Evolutionary conservation across 2,329 filamentous ascomycete species (phyloP), one percentile per base, ranked within the genome.

Genomic region (Fusarium papillatum): DNA sequence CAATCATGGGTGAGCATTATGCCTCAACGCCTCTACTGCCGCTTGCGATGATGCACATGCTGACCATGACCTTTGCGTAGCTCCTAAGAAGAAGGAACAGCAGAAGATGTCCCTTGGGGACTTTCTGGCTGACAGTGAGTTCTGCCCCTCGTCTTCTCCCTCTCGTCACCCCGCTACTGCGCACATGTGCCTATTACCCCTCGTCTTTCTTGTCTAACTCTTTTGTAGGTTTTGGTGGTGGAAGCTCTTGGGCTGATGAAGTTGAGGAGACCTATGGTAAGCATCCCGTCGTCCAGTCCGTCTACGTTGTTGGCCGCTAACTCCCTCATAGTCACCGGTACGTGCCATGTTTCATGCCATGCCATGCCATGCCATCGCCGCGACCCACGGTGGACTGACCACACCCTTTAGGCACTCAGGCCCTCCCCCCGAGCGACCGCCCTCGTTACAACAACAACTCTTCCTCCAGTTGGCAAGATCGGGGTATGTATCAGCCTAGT

Each of bases 191-290:
- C 72, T 71, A 64, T 70, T 72, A 72, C 72, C 69, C 75, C 72
- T 77, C 74, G 71, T 66, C 55, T 71, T 53, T 71, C 69, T 61
- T 55, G 70, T 80, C 79, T 83, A 66, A 83, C 79, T 61, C 64
- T 41, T 39, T 64, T 67, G 57, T 66, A 88, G 87, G 86, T 77
- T 88, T 87, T 77, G 89, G 88, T 79, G 95, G 83, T 81, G 82
- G 96, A 83, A 98, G 96, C 83, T 98, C 97, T 80, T 99, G 97
- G 97, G 97, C 97, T 81, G 97, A 99, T 87, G 97, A 99, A 85
- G 98, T 99, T 88, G 97, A 99, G 86, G 95, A 98, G 82, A 90
- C 94, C 78, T 91, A 92, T 85, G 88, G 94, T 96, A 90, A 88
- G 93, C 88, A 69, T 9, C 66, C 63, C 53, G 48, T 71, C 68